phyloP scores from a whole-genome alignment of 495 filamentous ascomycete genomes.

The Podospora tetraspora region DNA sequence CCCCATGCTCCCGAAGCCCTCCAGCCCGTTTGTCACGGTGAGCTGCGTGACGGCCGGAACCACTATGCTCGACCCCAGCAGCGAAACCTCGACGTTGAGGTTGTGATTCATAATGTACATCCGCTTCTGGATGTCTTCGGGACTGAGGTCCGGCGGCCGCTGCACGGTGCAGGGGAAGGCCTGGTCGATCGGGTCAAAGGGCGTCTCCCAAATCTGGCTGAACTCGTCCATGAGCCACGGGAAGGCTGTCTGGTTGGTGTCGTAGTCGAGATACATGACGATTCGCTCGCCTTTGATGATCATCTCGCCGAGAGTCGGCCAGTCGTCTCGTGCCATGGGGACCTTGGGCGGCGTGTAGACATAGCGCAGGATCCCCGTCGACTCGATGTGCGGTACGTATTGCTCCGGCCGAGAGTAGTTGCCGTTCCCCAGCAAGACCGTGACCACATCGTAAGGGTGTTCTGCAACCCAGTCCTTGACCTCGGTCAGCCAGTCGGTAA shows the following conservation, averaged over 20 bases:
- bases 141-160: constrained; percentile 57
- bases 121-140: constrained; percentile 49
- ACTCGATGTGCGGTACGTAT: constrained; percentile 50
- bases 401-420: constrained; percentile 51
- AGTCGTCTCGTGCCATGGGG: constrained; percentile 66
- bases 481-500: constrained; percentile 63
- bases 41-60: constrained; percentile 67
- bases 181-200: constrained; percentile 59
- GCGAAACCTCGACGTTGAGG: constrained; percentile 65
- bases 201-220: constrained; percentile 70
- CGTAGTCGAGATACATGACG: constrained; percentile 65
- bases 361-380: constrained; percentile 61
- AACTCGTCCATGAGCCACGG: constrained; percentile 76
- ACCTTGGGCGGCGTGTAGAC: constrained; percentile 66
- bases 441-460: constrained; percentile 89
- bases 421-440: constrained; percentile 78
- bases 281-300: constrained; percentile 57
- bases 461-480: constrained; percentile 67
- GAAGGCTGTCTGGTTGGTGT: constrained; percentile 69
- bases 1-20: constrained; percentile 65
- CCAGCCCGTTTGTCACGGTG: constrained; percentile 63
- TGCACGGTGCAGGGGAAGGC: constrained; percentile 66
- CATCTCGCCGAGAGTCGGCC: constrained; percentile 78
- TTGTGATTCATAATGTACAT: constrained; percentile 95
- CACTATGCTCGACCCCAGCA: constrained; percentile 57